phyloP scores from a whole-genome alignment of 768 basidiomycete genomes.

The Rhodotorula kratochvilovae region DNA sequence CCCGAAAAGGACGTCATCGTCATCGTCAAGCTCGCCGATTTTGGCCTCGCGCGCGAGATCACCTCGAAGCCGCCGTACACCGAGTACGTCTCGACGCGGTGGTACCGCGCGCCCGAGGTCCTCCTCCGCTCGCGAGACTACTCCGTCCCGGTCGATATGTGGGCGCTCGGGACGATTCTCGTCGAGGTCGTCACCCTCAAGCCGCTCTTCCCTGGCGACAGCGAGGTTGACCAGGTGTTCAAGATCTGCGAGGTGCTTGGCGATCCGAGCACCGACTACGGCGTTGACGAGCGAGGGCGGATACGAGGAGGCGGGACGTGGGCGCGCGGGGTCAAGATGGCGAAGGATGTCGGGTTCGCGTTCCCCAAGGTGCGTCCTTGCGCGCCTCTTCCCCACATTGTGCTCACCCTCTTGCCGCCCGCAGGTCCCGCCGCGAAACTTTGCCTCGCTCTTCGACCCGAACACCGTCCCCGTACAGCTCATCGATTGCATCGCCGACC shows the following conservation, averaged over 20 bases:
- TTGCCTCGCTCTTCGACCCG: slow-evolving; percentile 65
- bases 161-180: slow-evolving; percentile 98
- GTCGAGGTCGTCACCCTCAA: slow-evolving; percentile 91
- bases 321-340: slow-evolving; percentile 79
- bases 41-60: slow-evolving; percentile 90
- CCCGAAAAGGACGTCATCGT: slow-evolving; percentile 90
- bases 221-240: slow-evolving; percentile 86
- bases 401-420: neutral
- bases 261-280: slow-evolving; percentile 80
- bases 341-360: slow-evolving; percentile 72
- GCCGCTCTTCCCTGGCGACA: slow-evolving; percentile 89
- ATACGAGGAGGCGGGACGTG: slow-evolving; percentile 81
- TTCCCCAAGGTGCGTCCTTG: slow-evolving; percentile 72
- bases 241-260: slow-evolving; percentile 89
- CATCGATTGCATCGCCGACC: slow-evolving; percentile 83
- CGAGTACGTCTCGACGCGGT: slow-evolving; percentile 97
- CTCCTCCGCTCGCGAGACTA: slow-evolving; percentile 86
- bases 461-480: slow-evolving; percentile 70
- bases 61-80: slow-evolving; percentile 87
- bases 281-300: slow-evolving; percentile 64
- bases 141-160: slow-evolving; percentile 96
- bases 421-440: slow-evolving; percentile 49
- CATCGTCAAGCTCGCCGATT: slow-evolving; percentile 96
- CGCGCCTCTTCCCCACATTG: neutral
- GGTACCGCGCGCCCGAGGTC: slow-evolving; percentile 99